Percentiles rank a stretch among this genome's conserved stretches.
phyloP scores from a whole-genome alignment of 2,329 filamentous ascomycete genomes.

The Stachybotrys elegans region DNA sequence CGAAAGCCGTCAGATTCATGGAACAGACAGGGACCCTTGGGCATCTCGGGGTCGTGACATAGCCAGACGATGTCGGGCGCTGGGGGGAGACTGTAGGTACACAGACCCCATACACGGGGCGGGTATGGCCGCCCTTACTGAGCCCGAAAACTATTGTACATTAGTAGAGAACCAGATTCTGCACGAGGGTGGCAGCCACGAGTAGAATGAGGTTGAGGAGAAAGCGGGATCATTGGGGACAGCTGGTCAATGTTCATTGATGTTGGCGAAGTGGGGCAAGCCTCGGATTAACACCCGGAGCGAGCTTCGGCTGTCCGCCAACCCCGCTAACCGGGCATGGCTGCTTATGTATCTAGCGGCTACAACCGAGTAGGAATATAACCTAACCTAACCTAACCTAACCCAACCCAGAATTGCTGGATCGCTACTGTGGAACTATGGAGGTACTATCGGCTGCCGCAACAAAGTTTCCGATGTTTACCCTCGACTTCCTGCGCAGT shows the following conservation, averaged over 20 bases:
- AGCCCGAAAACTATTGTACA: not conserved
- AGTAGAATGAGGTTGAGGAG: not conserved
- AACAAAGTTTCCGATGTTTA: too few relatives aligned
- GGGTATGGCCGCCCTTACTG: not conserved
- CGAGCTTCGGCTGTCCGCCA: too few relatives aligned
- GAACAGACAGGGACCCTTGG: conserved; percentile 1
- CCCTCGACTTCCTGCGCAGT: too few relatives aligned
- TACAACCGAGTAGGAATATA: too few relatives aligned
- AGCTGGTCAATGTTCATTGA: not conserved
- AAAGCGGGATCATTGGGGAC: not conserved
- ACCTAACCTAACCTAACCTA: too few relatives aligned
- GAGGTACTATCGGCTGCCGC: too few relatives aligned
- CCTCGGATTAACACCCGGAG: too few relatives aligned
- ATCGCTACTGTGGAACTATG: too few relatives aligned
- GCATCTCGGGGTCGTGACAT: not conserved
- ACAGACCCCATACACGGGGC: not conserved
- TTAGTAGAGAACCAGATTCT: not conserved
- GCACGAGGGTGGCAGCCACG: not conserved
- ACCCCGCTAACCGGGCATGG: too few relatives aligned
- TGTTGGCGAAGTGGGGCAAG: too few relatives aligned
- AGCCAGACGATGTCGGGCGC: not conserved
- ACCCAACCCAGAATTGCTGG: too few relatives aligned
- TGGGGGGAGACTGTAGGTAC: not conserved
- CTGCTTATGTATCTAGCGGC: too few relatives aligned
- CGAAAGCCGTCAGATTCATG: conserved; percentile 1